A percentile compares a stretch with the other conserved stretches of the same genome.
phyloP scores from a whole-genome alignment of 2,329 filamentous ascomycete genomes.

The Trichothecium roseum region DNA sequence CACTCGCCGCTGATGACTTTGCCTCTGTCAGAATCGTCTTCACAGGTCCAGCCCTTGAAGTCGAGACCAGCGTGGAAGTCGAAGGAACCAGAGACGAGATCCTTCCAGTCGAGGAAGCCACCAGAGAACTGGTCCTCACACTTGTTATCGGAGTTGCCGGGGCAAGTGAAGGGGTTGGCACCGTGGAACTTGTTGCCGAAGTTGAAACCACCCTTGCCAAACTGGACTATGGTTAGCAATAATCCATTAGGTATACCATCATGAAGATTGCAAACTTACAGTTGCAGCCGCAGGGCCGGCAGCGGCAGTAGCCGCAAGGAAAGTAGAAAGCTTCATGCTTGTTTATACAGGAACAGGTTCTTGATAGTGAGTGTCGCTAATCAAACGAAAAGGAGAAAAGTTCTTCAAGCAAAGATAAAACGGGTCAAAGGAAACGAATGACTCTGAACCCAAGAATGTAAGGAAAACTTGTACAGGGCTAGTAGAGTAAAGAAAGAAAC shows the following conservation, averaged over 20 bases:
- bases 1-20: slow-evolving; percentile 53
- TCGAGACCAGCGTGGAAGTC: slow-evolving; percentile 59
- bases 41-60: slow-evolving; percentile 65
- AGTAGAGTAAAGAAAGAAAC: slow-evolving; percentile 14
- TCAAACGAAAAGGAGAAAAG: slow-evolving; percentile 4
- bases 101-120: slow-evolving; percentile 60
- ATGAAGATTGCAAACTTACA: too few relatives aligned
- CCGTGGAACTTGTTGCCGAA: slow-evolving; percentile 11
- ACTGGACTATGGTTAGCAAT: not conserved
- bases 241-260: slow-evolving; percentile 5
- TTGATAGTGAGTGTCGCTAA: slow-evolving; percentile 1
- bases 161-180: slow-evolving; percentile 49
- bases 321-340: slow-evolving; percentile 41
- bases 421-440: slow-evolving; percentile 45
- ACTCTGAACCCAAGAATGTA: slow-evolving; percentile 31
- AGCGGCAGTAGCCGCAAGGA: slow-evolving; percentile 41
- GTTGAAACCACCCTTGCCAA: slow-evolving; percentile 5
- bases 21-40: slow-evolving; percentile 40
- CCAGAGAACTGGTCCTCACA: slow-evolving; percentile 59
- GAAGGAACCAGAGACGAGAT: slow-evolving; percentile 52
- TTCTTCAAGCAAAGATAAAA: slow-evolving; percentile 9
- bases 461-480: slow-evolving; percentile 7
- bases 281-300: slow-evolving; percentile 17
- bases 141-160: slow-evolving; percentile 64
- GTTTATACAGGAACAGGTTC: slow-evolving; percentile 10